Evolutionary conservation across 2,329 filamentous ascomycete genomes (phyloP), one percentile per base, ranked within the genome.

Genomic region (Penicillium janthinellum): DNA sequence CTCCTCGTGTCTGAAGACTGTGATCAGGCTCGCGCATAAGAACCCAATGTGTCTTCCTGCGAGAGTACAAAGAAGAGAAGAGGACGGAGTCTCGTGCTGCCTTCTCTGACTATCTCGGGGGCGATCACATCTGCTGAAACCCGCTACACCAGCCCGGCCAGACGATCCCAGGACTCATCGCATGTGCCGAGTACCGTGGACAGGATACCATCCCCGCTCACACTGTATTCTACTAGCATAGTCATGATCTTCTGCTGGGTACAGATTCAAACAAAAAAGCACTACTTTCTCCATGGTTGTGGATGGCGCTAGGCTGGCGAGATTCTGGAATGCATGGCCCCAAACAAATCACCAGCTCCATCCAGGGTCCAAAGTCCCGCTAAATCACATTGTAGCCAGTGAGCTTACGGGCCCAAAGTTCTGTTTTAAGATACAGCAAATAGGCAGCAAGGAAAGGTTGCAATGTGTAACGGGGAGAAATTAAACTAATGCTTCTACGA

Each of bases 121-220:
- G 35, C 35, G n/a, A 14, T 15, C 5, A 28, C 42, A 10, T 7
- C 35, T 28, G 2, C 11, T 15, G 41, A 10, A 20, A 35, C 5
- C 14, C 17, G 2, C 17, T 35, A 35, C n/a, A 35, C 15, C 2
- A 35, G 5, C 31, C 31, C n/a, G 7, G 47, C 47, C 47, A 49
- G 10, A 35, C 28, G 31, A 49, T 49, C 47, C n/a, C 20, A 15
- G 12, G 49, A 52, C 49, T 38, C 31, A 39, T 37, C 20, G 47
- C 31, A 35, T 49, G 47, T 49, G 47, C 47, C n/a, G 47, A 49
- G 47, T 35, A 34, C 47, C 47, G n/a, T 49, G 47, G 47, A 35
- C 47, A 49, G 31, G 31, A 49, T 35, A 10, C 5, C n/a, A n/a
- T 35, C n/a, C 47, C 47, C 47, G 47, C 47, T 49, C 47, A 6